Evolutionary conservation across 495 filamentous ascomycete species (phyloP).

Genomic region (Aspergillus sclerotioniger): DNA sequence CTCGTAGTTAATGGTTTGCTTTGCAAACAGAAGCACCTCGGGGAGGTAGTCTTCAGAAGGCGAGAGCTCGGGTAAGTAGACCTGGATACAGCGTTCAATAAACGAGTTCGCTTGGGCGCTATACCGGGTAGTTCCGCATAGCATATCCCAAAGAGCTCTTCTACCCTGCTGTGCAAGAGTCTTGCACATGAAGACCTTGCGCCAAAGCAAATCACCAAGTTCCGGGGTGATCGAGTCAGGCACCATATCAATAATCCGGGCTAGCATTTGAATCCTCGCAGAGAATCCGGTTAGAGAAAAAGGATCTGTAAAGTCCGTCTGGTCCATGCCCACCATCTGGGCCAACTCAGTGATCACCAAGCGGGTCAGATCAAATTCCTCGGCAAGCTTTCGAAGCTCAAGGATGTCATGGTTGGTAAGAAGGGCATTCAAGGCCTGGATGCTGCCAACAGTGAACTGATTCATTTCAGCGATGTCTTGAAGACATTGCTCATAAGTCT

Average conservation of each 20-base stretch:
- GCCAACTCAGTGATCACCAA: conserved; percentile 52
- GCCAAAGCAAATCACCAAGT: conserved; percentile 64
- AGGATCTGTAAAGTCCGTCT: conserved; percentile 33
- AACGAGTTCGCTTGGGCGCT: conserved; percentile 56
- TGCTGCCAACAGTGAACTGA: conserved; percentile 62
- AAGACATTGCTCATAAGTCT: conserved; percentile 57
- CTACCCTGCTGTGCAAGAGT: conserved; percentile 55
- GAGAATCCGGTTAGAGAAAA: conserved; percentile 37
- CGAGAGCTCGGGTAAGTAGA: conserved; percentile 62
- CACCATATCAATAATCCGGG: conserved; percentile 53
- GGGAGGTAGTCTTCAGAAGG: conserved; percentile 63
- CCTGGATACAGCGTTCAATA: conserved; percentile 60
- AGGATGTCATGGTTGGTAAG: conserved; percentile 44
- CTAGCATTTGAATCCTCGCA: conserved; percentile 59
- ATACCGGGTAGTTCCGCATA: conserved; percentile 51
- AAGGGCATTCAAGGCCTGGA: conserved; percentile 65
- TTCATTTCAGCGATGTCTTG: conserved; percentile 57
- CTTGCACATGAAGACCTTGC: conserved; percentile 60
- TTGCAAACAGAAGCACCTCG: conserved; percentile 67
- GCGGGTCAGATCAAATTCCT: conserved; percentile 51
- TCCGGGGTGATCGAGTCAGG: conserved; percentile 60
- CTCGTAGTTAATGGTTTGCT: conserved; percentile 49
- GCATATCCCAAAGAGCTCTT: conserved; percentile 62
- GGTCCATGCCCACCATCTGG: conserved; percentile 41
- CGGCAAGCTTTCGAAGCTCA: conserved; percentile 51